phyloP scores from a whole-genome alignment of 805 yeast genomes.

The Saturnispora serradocipensis region DNA sequence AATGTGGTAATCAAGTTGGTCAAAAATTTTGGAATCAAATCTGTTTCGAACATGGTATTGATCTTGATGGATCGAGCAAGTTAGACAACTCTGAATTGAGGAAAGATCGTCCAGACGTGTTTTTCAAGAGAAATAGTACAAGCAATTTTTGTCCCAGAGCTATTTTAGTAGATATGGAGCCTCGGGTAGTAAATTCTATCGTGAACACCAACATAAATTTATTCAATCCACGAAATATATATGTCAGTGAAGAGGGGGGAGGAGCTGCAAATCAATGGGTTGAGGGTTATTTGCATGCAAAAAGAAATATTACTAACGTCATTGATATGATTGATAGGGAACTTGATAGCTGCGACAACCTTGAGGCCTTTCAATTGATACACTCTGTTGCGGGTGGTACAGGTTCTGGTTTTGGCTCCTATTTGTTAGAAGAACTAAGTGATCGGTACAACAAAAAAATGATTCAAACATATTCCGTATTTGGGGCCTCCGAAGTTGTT shows the following conservation, averaged over 20 bases:
- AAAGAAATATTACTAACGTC: constrained; percentile 58
- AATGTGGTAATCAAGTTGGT: constrained; percentile 96
- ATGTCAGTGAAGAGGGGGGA: constrained; percentile 68
- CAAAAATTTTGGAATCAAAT: constrained; percentile 87
- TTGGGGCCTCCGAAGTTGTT: constrained; percentile 90
- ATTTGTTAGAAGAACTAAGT: constrained; percentile 59
- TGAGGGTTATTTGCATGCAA: constrained; percentile 74
- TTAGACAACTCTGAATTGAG: constrained; percentile 16
- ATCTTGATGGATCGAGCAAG: constrained; percentile 4
- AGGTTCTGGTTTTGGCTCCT: constrained; percentile 82
- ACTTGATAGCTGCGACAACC: constrained; percentile 78
- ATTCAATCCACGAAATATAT: constrained; percentile 77
- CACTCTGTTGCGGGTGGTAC: constrained; percentile 99
- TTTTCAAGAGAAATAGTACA: constrained; percentile 63
- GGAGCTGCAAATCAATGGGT: constrained; percentile 99
- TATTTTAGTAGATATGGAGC: constrained; percentile 78
- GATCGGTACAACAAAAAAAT: constrained; percentile 81
- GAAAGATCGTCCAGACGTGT: constrained; percentile 73
- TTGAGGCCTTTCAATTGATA: constrained; percentile 82
- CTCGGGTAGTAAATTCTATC: constrained; percentile 70
- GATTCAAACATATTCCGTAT: constrained; percentile 76
- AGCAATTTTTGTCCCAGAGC: constrained; percentile 85
- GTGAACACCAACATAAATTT: constrained; percentile 28
- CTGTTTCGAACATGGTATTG: constrained; percentile 77
- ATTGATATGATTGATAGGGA: constrained; percentile 82